Evolutionary conservation across 2,329 filamentous ascomycete genomes (phyloP), one percentile per base, ranked within the genome.

Genomic region (Cladophialophora psammophila): DNA sequence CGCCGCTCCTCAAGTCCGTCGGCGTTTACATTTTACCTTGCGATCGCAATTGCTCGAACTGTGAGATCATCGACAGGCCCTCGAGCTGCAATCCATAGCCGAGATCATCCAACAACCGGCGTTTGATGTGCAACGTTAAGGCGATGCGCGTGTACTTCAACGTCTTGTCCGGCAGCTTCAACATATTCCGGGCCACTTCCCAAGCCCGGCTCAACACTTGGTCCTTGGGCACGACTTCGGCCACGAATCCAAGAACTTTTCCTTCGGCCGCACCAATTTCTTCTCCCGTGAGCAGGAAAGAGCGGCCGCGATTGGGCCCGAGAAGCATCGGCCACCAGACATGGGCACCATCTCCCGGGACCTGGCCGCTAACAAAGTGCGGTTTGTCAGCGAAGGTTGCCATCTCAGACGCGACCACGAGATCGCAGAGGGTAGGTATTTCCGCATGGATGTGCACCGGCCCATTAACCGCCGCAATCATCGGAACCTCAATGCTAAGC

Each of bases 391-490:
- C 56, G 12, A 59, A 59, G 8, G 36, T 12, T 7, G 56, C 56
- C 3, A 35, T 59, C 34, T 59, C 56, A 35, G 56, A 38, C 20
- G 56, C 56, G 13, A 59, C 3, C 34, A 59, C 56, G 26, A 59
- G 42, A n/a, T 59, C 56, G 12, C 56, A 59, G 9, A 59, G 56
- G 13, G 26, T 8, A 7, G 56, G 15, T 12, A 20, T 34, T 42
- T 59, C 56, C 8, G 56, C 32, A 13, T 59, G 56, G n/a, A 59
- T 26, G n/a, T n/a, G n/a, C 8, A 26, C 56, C 56, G 34, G 34
- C 12, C 56, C 56, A 40, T 59, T 59, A 26, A 59, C 56, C n/a
- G 56, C 56, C 15, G 56, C 34, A 26, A 59, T 59, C 32, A 59
- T 42, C 35, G 56, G 56, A 18, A 36, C 26, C 8, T 59, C 56